These are phyloP conservation scores for Exophiala xenobiotica DNA, from an alignment of 2,329 filamentous ascomycete genomes.

Conservation along the genomic window DNA sequence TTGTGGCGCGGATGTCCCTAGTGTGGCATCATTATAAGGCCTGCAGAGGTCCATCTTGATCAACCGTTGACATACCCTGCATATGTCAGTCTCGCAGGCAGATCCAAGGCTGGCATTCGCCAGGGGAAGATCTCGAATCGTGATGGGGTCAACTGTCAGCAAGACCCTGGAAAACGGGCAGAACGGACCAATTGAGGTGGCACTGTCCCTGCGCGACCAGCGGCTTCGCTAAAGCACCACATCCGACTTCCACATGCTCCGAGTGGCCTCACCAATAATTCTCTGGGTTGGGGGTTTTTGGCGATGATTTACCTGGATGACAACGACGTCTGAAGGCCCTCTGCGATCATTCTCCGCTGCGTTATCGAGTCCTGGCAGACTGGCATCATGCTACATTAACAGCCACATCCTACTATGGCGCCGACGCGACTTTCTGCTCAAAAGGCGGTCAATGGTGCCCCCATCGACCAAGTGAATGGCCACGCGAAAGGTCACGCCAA, in stretches of 20 bases:
- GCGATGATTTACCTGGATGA: too few relatives aligned
- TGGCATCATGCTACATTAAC: neutral
- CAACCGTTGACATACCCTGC: neutral
- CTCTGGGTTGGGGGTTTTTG: too few relatives aligned
- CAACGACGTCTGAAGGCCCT: too few relatives aligned
- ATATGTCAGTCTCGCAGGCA: too few relatives aligned
- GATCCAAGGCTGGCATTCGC: too few relatives aligned
- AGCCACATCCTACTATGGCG: conserved; percentile 5
- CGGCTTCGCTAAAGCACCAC: neutral
- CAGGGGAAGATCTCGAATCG: neutral
- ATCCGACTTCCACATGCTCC: conserved; percentile 5
- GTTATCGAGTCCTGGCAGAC: too few relatives aligned
- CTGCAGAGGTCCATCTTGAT: neutral
- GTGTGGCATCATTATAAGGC: neutral
- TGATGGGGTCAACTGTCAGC: neutral
- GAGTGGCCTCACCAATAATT: conserved; percentile 17
- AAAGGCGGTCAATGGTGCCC: conserved; percentile 4
- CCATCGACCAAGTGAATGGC: conserved; percentile 13
- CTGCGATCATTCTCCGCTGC: too few relatives aligned
- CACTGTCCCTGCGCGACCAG: neutral
- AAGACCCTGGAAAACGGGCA: neutral
- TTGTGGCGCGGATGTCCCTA: neutral
- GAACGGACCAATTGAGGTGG: neutral
- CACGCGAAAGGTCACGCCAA: conserved; percentile 7
- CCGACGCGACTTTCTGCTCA: conserved; percentile 13